Evolutionary conservation across 176 grass and related monocot species (phyloP).

Genomic region (Oryza brachyantha): DNA sequence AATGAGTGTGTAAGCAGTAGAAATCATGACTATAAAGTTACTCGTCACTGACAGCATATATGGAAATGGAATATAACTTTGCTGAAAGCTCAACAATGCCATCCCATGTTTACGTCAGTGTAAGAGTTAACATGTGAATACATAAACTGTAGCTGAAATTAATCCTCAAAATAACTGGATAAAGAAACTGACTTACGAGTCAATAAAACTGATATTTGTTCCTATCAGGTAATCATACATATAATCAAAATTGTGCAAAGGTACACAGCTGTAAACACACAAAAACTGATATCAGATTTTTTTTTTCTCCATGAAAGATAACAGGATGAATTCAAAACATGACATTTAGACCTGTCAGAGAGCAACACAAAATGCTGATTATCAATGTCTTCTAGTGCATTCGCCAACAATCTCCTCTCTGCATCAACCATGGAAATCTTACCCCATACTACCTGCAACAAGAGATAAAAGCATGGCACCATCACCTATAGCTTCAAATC

Average conservation of each 20-base stretch:
- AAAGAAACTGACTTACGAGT: slow-evolving; percentile 58
- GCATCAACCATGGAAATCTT: slow-evolving; percentile 98
- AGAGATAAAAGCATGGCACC: background rate
- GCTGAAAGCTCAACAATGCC: background rate
- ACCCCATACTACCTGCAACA: slow-evolving; percentile 79
- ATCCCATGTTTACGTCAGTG: background rate
- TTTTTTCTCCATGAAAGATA: slow-evolving; percentile 15
- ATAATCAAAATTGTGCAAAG: slow-evolving; percentile 92
- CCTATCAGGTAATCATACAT: slow-evolving; percentile 88
- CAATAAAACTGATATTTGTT: slow-evolving; percentile 82
- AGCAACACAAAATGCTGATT: slow-evolving; percentile 98
- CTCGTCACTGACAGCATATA: background rate
- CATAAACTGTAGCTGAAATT: background rate
- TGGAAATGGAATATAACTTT: background rate
- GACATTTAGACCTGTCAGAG: slow-evolving; percentile 70
- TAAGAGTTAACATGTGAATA: background rate
- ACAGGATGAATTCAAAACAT: slow-evolving; percentile 3
- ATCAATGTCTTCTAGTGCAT: slow-evolving; percentile 78
- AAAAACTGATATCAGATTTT: slow-evolving; percentile 27
- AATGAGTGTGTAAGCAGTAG: slow-evolving; percentile 27
- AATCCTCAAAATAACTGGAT: background rate
- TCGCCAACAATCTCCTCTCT: slow-evolving; percentile 83
- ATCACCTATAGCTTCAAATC: slow-evolving; percentile 11
- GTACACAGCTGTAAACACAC: slow-evolving; percentile 74
- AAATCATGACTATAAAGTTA: background rate